A percentile compares a stretch with the other conserved stretches of the same genome.
Evolutionary conservation across 768 basidiomycete genomes (phyloP).

Genomic region (Mrakia blollopis): DNA sequence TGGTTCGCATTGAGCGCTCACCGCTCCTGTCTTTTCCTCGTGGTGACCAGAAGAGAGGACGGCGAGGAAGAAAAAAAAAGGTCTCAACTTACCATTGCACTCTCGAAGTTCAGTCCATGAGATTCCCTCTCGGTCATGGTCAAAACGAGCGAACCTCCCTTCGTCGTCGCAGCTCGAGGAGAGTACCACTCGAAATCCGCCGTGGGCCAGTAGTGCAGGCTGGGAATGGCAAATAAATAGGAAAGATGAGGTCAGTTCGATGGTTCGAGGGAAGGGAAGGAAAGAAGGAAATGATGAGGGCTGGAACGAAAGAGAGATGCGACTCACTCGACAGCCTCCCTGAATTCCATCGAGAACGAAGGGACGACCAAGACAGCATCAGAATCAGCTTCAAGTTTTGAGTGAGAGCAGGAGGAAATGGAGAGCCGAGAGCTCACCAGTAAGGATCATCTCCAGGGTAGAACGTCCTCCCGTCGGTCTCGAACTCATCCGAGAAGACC

Average conservation of each 20-base stretch:
- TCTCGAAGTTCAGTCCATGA: conserved; percentile 78
- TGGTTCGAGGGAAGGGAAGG: background rate
- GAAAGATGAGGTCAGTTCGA: background rate
- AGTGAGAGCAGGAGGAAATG: background rate
- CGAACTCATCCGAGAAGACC: conserved; percentile 59
- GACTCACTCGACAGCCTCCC: conserved; percentile 24
- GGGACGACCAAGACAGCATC: background rate
- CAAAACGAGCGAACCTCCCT: conserved; percentile 71
- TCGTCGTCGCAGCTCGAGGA: conserved; percentile 67
- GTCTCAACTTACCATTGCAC: conserved; percentile 52
- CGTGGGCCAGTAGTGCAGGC: conserved; percentile 31
- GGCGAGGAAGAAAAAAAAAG: conserved; percentile 30
- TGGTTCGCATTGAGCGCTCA: no score
- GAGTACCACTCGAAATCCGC: conserved; percentile 67
- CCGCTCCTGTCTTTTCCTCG: no score
- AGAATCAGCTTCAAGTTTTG: background rate
- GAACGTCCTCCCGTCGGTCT: conserved; percentile 30
- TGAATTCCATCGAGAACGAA: background rate
- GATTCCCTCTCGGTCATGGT: conserved; percentile 64
- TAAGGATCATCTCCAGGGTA: conserved; percentile 32
- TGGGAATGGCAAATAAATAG: background rate
- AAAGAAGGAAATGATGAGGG: background rate
- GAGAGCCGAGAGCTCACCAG: conserved; percentile 12
- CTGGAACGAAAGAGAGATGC: background rate
- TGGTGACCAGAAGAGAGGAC: background rate